Conservation (phyloP, 2,329 filamentous ascomycete genomes). For the Verticillium klebahnii region DNA sequence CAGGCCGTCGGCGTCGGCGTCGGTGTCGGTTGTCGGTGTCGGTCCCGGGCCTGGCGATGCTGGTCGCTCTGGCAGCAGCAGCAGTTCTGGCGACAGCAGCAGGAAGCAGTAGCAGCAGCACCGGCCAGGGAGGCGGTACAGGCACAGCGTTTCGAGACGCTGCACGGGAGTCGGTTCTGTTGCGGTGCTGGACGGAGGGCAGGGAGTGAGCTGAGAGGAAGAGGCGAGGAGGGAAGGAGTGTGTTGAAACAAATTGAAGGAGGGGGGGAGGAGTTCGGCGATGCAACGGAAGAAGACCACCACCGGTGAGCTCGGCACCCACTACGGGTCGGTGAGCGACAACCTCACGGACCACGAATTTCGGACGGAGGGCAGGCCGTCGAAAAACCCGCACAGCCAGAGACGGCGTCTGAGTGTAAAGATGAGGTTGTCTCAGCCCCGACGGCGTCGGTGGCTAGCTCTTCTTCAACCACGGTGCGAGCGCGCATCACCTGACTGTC, state of each 20-base stretch:
- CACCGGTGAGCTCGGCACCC: background rate
- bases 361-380: background rate
- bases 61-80: background rate
- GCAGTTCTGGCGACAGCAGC: too few relatives aligned
- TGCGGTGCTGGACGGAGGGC: background rate
- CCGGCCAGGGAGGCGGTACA: background rate
- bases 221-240: background rate
- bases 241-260: background rate
- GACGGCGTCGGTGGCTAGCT: background rate
- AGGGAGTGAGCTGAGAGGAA: background rate
- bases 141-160: background rate
- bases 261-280: background rate
- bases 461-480: background rate
- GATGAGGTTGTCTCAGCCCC: constrained; percentile 3
- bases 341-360: background rate
- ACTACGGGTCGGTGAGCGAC: background rate
- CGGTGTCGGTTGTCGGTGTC: background rate
- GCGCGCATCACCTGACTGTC: background rate
- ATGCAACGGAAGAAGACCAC: background rate
- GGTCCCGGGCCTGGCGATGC: background rate
- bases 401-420: background rate
- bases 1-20: background rate
- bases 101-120: background rate
- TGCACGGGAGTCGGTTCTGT: background rate
- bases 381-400: background rate